Conservation (phyloP, 164 flowering plant genomes). For the Aristolochia contorta region DNA sequence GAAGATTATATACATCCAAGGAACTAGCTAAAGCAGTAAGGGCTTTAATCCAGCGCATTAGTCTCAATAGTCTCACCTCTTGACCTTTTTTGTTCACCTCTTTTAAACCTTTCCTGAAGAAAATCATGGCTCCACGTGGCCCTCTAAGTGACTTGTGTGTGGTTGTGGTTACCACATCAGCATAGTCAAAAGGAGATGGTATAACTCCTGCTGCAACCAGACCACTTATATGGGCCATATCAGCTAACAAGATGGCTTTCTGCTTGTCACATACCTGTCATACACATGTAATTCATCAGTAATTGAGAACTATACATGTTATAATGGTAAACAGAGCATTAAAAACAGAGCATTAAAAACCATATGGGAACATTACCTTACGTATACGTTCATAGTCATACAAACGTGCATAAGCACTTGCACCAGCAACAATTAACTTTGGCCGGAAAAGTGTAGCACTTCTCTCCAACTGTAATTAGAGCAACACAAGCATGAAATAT, state of each 20-base stretch:
- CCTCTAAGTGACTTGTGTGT: constrained; percentile 99
- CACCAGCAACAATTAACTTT: constrained; percentile 93
- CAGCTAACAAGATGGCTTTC: constrained; percentile 92
- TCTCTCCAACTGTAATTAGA: constrained; percentile 64
- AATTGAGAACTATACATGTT: neutral
- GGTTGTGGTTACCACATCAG: constrained; percentile 96
- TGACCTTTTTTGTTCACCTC: constrained; percentile 78
- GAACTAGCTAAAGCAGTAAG: neutral
- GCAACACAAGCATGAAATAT: neutral
- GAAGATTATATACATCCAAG: neutral
- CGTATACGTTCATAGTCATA: constrained; percentile 90
- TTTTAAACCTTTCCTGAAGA: constrained; percentile 82
- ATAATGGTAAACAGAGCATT: neutral
- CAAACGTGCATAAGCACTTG: constrained; percentile 97
- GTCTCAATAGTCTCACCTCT: constrained; percentile 35
- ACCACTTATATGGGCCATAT: constrained; percentile 99
- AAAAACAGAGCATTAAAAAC: too few species aligned
- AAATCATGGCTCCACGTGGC: constrained; percentile 94
- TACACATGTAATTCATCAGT: neutral
- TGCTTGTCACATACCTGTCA: constrained; percentile 88
- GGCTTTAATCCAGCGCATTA: constrained; percentile 2
- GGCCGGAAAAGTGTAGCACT: constrained; percentile 91
- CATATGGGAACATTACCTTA: constrained; percentile 39
- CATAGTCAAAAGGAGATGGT: constrained; percentile 97
- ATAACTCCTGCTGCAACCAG: constrained; percentile 96